Evolutionary conservation across 306 rosid genomes (phyloP).

Genomic region (Glycine latifolia): DNA sequence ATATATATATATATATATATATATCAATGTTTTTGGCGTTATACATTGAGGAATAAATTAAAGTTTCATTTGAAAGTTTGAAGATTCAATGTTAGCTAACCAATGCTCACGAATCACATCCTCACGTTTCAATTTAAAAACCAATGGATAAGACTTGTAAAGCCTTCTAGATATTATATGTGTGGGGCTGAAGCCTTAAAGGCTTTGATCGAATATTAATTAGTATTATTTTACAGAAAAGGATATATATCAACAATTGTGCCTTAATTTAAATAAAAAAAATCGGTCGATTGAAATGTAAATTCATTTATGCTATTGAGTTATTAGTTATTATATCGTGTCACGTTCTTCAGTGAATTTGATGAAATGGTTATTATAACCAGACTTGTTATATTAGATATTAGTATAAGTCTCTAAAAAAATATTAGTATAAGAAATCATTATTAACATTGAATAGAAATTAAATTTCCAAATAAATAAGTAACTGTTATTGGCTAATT

Average conservation of each 20-base stretch:
- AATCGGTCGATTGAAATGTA: neutral
- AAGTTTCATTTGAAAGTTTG: neutral
- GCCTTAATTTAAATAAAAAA: neutral
- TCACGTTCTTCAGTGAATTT: neutral
- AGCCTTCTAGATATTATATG: slow-evolving; percentile 15
- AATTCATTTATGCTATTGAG: neutral
- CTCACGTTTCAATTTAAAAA: slow-evolving; percentile 44
- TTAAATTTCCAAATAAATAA: neutral
- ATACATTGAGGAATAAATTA: neutral
- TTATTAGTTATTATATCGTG: neutral
- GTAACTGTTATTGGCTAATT: neutral
- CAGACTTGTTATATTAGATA: too few species aligned
- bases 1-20: neutral
- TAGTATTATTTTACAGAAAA: neutral
- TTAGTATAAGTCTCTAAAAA: too few species aligned
- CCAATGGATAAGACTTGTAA: slow-evolving; percentile 24
- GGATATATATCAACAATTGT: neutral
- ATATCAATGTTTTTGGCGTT: neutral
- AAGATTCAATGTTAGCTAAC: neutral
- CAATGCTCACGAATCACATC: neutral
- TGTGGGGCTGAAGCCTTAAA: neutral
- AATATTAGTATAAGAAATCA: neutral
- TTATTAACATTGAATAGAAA: neutral
- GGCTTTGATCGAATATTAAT: neutral
- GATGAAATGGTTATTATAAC: neutral